Evolutionary conservation across 1,284 basidiomycete genomes (phyloP), one percentile per base, ranked within the genome.

Genomic region (Cutaneotrichosporon spelunceum): DNA sequence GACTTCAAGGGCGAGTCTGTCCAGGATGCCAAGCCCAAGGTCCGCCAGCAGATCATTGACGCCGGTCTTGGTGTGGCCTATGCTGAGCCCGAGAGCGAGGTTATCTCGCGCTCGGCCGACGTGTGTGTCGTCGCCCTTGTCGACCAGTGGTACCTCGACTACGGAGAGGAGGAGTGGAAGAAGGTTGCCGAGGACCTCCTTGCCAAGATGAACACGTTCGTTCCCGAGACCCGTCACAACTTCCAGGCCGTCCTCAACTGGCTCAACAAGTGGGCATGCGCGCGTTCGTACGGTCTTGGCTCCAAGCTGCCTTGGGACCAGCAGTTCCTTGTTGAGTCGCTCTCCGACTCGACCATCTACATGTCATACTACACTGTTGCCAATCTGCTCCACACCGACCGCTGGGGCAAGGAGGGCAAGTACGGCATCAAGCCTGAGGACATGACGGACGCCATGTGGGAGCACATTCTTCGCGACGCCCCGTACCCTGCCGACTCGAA

Each of bases 121-220:
- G 95, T 98, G 80, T 99, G 95, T 82, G 90, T 98, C 36, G 94
- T 99, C 62, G 94, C 95, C 7, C 83, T 99, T 66, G 95, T 93
- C 85, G 96, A 99, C 77, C 96, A 99, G 80, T 99, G 95, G 94
- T 99, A 99, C 81, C 82, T 99, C 76, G 93, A 99, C 81, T 99
- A 99, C 74, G 96, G 95, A 71, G 94, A 98, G 82, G 77, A 86
- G 3, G 78, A 79, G 44, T 99, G 96, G 96, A 90, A 88, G 79
- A 86, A 84, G 19, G 84, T 90, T 72, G 87, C 93, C 8, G 89
- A 93, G 78, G 87, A 93, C 68, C 82, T 93, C 59, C 80, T 98
- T 68, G 84, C 85, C 14, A 85, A 83, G 72, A 94, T 99, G 93
- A 87, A 97, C 80, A 89, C 90, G 3, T 97, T 93, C 81, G 86